Conservation (phyloP, 2,329 filamentous ascomycete genomes). For the Pestalotiopsis sp. region DNA sequence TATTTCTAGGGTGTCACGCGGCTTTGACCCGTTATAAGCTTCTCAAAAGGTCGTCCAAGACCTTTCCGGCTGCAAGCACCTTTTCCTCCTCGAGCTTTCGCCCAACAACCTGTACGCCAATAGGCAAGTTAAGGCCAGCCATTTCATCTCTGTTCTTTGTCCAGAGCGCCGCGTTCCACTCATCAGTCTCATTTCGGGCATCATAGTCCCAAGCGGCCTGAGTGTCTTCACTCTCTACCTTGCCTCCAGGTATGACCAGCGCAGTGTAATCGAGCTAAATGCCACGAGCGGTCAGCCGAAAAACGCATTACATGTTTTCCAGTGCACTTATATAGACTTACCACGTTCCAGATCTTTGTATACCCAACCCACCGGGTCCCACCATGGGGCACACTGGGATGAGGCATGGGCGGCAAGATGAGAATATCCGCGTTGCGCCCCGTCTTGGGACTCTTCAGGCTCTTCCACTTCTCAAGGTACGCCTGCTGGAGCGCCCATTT, state of each 20-base stretch:
- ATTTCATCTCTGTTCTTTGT: conserved; percentile 41
- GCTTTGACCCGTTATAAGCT: no score
- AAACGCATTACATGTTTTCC: no score
- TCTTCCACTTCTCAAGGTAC: conserved; percentile 63
- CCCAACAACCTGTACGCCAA: conserved; percentile 56
- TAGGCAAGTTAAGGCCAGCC: conserved; percentile 41
- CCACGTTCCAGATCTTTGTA: conserved; percentile 63
- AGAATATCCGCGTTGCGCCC: conserved; percentile 56
- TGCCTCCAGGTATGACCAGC: conserved; percentile 56
- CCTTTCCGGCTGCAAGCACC: conserved; percentile 45
- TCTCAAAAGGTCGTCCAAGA: conserved; percentile 33
- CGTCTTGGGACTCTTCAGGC: conserved; percentile 39
- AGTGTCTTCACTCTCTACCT: conserved; percentile 43
- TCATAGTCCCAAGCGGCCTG: conserved; percentile 37
- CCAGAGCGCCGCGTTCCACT: conserved; percentile 54
- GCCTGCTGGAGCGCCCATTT: conserved; percentile 56
- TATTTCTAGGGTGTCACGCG: background rate
- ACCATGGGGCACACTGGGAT: conserved; percentile 52
- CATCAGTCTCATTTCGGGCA: conserved; percentile 52
- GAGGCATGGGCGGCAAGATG: conserved; percentile 62
- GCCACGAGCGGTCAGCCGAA: conserved; percentile 28
- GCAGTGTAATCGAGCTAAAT: conserved; percentile 54
- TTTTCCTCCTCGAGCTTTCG: conserved; percentile 57
- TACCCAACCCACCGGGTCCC: conserved; percentile 55
- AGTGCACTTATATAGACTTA: no score